Evolutionary conservation across 345 rosid species (phyloP).

Genomic region (Ceriops zippeliana): DNA sequence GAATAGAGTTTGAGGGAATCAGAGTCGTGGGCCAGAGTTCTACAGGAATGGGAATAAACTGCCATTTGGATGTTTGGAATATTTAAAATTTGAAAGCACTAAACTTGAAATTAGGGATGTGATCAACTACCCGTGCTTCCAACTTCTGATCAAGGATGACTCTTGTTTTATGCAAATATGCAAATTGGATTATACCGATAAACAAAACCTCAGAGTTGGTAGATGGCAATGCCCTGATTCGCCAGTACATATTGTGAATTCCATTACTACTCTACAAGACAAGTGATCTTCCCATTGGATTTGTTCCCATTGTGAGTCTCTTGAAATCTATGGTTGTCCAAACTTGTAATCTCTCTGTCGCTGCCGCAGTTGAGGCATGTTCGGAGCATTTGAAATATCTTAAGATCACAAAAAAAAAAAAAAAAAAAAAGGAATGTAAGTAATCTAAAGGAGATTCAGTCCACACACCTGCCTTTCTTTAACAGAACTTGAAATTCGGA

Average conservation of each 20-base stretch:
- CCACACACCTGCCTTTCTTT: no score
- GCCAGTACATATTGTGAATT: background rate
- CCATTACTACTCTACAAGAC: background rate
- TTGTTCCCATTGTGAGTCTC: background rate
- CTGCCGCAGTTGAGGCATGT: background rate
- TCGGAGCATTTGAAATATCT: no score
- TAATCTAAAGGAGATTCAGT: no score
- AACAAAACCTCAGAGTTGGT: background rate
- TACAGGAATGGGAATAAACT: background rate
- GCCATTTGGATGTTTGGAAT: no score
- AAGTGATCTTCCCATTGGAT: background rate
- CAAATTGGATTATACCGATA: no score
- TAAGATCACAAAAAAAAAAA: no score
- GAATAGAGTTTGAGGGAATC: no score
- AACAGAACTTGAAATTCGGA: no score
- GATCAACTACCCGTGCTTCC: no score
- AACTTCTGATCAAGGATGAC: background rate
- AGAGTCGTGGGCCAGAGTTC: background rate
- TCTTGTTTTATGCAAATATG: background rate
- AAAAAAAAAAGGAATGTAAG: no score
- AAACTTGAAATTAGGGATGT: background rate
- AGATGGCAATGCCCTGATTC: background rate
- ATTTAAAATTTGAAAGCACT: background rate
- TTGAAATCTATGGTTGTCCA: background rate
- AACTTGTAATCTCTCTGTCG: background rate